These are phyloP conservation scores for Tetratostichococcus sp. DNA, from an alignment of 139 green algal species.

Conservation along the genomic window DNA sequence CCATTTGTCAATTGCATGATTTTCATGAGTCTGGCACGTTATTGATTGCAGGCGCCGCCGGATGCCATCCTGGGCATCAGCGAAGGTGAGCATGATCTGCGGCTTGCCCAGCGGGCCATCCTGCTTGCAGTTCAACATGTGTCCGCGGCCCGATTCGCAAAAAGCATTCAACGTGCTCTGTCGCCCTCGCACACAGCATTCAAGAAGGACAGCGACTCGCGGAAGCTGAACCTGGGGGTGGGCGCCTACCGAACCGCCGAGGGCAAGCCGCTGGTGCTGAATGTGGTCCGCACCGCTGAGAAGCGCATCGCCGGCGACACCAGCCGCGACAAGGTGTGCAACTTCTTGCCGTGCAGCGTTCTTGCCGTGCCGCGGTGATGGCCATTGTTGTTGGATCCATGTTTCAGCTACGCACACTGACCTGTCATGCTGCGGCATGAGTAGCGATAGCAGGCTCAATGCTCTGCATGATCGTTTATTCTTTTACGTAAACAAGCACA, in stretches of 20 bases:
- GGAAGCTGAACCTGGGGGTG: slow-evolving; percentile 89
- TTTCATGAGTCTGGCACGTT: no score
- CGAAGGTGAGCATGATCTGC: background rate
- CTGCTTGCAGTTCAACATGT: no score
- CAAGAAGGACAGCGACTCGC: slow-evolving; percentile 42
- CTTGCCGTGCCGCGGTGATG: no score
- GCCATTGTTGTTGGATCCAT: no score
- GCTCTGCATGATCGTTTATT: no score
- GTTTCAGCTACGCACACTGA: no score
- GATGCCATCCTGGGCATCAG: slow-evolving; percentile 69
- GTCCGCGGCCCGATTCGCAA: no score
- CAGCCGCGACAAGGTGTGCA: slow-evolving; percentile 24
- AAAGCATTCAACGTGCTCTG: no score
- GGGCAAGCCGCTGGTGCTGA: slow-evolving; percentile 47
- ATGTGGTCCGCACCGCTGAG: slow-evolving; percentile 37
- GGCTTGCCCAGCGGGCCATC: no score
- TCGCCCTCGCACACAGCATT: slow-evolving; percentile 59
- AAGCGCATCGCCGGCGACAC: slow-evolving; percentile 17
- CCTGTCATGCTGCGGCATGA: no score
- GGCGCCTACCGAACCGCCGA: slow-evolving; percentile 79
- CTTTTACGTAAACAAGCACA: no score
- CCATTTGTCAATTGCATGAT: background rate
- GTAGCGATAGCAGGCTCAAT: no score
- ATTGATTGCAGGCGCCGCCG: slow-evolving; percentile 59
- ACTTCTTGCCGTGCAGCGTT: background rate